Percentiles rank a stretch among this genome's conserved stretches.
Evolutionary conservation across 2,329 filamentous ascomycete species (phyloP).

Genomic region (Furcasterigmium furcatum): DNA sequence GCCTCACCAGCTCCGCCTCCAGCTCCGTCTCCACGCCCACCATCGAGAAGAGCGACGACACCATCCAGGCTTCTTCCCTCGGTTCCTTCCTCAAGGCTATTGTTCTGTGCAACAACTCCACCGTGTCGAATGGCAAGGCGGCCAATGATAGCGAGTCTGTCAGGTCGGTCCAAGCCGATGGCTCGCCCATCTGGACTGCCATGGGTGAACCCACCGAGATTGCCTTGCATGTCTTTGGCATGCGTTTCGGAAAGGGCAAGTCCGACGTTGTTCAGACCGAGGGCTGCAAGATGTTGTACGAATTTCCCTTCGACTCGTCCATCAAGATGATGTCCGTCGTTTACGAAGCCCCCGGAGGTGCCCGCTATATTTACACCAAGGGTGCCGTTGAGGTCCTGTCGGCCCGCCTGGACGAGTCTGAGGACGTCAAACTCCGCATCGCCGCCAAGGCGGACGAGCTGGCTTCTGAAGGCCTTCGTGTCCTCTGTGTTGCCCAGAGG

Average conservation of each 20-base stretch:
- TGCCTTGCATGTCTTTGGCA: slow-evolving; percentile 69
- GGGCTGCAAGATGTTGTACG: slow-evolving; percentile 50
- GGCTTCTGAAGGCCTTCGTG: slow-evolving; percentile 62
- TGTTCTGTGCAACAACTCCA: slow-evolving; percentile 59
- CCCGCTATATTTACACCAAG: slow-evolving; percentile 49
- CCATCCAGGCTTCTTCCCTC: slow-evolving; percentile 28
- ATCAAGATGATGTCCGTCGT: slow-evolving; percentile 75
- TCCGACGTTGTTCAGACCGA: slow-evolving; percentile 29
- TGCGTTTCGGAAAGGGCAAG: slow-evolving; percentile 59
- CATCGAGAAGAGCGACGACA: slow-evolving; percentile 19
- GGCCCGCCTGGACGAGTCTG: slow-evolving; percentile 44
- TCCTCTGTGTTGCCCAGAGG: slow-evolving; percentile 62
- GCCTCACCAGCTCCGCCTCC: slow-evolving; percentile 30
- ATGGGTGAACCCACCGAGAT: slow-evolving; percentile 71
- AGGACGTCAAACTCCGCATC: slow-evolving; percentile 42
- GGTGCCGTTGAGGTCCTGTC: slow-evolving; percentile 57
- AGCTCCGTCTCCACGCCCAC: slow-evolving; percentile 15
- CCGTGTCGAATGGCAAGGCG: slow-evolving; percentile 40
- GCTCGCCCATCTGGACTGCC: slow-evolving; percentile 46
- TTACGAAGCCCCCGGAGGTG: slow-evolving; percentile 37
- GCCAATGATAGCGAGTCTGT: slow-evolving; percentile 43
- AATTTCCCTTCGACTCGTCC: slow-evolving; percentile 71
- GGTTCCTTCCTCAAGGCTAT: slow-evolving; percentile 50
- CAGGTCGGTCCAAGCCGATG: slow-evolving; percentile 37
- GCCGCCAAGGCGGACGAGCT: slow-evolving; percentile 50